Conservation (phyloP, 352 stramenopile genomes). For the Phytopythium ostracodes region DNA sequence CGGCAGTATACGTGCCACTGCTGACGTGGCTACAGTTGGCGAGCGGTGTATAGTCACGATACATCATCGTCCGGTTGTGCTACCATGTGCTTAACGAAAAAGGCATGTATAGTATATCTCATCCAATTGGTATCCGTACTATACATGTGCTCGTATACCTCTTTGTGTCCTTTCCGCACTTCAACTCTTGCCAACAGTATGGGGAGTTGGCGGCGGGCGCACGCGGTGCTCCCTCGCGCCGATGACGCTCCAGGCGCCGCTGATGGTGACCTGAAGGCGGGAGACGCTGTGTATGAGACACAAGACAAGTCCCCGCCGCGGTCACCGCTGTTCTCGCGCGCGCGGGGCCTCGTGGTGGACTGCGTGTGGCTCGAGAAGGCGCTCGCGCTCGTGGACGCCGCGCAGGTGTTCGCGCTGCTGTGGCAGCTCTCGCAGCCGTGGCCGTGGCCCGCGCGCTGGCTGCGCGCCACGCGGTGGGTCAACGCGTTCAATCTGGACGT, state of each 20-base stretch:
- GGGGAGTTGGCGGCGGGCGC: not conserved
- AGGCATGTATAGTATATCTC: too few species aligned
- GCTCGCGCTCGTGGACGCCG: slow-evolving; percentile 31
- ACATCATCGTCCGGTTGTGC: too few species aligned
- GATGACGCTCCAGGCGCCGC: not conserved
- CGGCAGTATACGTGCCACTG: not conserved
- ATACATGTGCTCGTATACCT: too few species aligned
- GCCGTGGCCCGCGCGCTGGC: slow-evolving; percentile 63
- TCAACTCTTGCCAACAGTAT: not conserved
- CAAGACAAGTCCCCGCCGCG: not conserved
- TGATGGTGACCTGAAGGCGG: not conserved
- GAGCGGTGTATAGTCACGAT: not conserved
- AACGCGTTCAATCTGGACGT: slow-evolving; percentile 51
- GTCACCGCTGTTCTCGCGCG: not conserved
- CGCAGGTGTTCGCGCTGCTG: slow-evolving; percentile 64
- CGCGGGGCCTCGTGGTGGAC: slow-evolving; percentile 21
- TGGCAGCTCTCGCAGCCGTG: slow-evolving; percentile 79
- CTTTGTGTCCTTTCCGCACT: not conserved
- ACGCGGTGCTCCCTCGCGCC: not conserved
- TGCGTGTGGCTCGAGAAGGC: slow-evolving; percentile 66
- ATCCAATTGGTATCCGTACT: too few species aligned
- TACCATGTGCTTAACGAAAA: too few species aligned
- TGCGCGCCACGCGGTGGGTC: slow-evolving; percentile 38
- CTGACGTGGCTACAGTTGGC: not conserved
- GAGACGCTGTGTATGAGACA: not conserved